Evolutionary conservation across 495 filamentous ascomycete species (phyloP).

Genomic region (Aspergillus affinis): DNA sequence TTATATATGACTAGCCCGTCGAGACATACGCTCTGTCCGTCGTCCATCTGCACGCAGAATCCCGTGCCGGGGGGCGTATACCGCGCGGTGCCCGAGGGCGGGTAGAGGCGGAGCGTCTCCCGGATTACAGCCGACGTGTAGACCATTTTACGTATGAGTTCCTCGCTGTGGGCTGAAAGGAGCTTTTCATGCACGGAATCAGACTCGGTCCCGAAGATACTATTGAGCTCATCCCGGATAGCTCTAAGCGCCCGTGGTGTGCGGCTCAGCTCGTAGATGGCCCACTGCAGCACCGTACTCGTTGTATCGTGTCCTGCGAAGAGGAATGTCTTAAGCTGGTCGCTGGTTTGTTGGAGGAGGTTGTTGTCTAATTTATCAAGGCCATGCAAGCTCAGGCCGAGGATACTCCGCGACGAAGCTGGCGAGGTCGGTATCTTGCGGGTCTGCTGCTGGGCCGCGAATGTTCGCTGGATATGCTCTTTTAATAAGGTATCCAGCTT

Average conservation of each 20-base stretch:
- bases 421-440: not conserved
- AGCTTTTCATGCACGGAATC: not conserved
- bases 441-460: too few relatives aligned
- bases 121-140: conserved; percentile 50
- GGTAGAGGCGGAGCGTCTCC: conserved; percentile 45
- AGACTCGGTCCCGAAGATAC: too few relatives aligned
- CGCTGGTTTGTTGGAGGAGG: too few relatives aligned
- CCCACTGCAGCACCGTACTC: too few relatives aligned
- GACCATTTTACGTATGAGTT: conserved; percentile 19
- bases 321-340: too few relatives aligned
- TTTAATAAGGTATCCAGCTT: conserved; percentile 3
- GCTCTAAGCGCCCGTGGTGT: too few relatives aligned
- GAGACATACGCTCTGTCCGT: conserved; percentile 33
- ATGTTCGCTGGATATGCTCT: conserved; percentile 7
- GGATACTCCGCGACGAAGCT: not conserved
- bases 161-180: not conserved
- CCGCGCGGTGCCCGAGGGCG: conserved; percentile 44
- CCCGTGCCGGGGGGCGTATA: conserved; percentile 28
- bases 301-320: too few relatives aligned
- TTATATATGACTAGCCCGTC: conserved; percentile 28
- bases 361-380: too few relatives aligned
- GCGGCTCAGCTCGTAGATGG: too few relatives aligned
- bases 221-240: too few relatives aligned
- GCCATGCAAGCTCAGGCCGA: not conserved
- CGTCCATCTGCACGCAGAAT: conserved; percentile 25